Percentiles rank a stretch among this genome's conserved stretches.
Conservation (phyloP, 306 rosid genomes). For the Canavalia gladiata region DNA sequence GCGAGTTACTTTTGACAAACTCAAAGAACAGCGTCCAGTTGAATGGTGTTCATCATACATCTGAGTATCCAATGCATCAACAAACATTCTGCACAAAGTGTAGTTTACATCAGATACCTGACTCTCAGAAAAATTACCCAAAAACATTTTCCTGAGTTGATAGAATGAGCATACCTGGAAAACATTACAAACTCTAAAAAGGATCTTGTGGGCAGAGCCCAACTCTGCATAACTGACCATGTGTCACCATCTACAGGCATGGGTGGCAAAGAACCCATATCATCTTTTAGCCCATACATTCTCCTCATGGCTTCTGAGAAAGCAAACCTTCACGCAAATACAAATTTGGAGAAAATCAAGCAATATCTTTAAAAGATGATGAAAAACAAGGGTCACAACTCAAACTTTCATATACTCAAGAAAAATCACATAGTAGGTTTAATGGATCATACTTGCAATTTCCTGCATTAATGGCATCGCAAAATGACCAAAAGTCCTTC, state of each 20-base stretch:
- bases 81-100: constrained; percentile 80
- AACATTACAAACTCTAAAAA: constrained; percentile 96
- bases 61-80: constrained; percentile 83
- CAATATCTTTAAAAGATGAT: constrained; percentile 12
- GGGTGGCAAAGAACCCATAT: constrained; percentile 71
- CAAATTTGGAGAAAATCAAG: constrained; percentile 38
- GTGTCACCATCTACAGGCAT: constrained; percentile 88
- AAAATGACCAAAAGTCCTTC: constrained; percentile 94
- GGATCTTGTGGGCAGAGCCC: constrained; percentile 93
- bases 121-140: constrained; percentile 10
- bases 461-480: constrained; percentile 92
- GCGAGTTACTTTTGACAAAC: constrained; percentile 78
- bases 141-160: constrained; percentile 4
- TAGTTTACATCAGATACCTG: constrained; percentile 37
- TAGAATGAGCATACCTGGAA: constrained; percentile 72
- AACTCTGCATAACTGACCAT: constrained; percentile 91
- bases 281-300: constrained; percentile 78
- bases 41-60: constrained; percentile 83
- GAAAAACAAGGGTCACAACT: constrained; percentile 1
- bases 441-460: constrained; percentile 82
- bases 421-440: neutral
- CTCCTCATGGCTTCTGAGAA: constrained; percentile 79
- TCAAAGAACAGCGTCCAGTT: constrained; percentile 79
- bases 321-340: constrained; percentile 68
- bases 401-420: constrained; percentile 25